Evolutionary conservation across 2,329 filamentous ascomycete genomes (phyloP), one percentile per base, ranked within the genome.

Genomic region (Ophiostoma himal-ulmi): DNA sequence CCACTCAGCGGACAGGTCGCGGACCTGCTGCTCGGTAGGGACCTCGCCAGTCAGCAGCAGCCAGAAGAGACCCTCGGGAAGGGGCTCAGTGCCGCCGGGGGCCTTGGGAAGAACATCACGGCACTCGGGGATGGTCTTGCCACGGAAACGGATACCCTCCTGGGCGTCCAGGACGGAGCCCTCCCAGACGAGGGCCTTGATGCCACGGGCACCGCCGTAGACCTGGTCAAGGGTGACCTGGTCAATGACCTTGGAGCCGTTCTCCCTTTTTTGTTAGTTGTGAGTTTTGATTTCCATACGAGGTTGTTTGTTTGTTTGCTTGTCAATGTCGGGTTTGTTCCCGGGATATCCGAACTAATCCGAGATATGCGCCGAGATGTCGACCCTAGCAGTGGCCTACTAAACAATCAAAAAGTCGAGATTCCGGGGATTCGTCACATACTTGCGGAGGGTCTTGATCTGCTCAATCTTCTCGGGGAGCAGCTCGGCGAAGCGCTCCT

Each of bases 51-150:
- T 99, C 82, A 99, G 83, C 80, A 99, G 92, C 77, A 99, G 91
- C 95, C 95, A 99, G 91, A 99, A 99, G 81, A 99, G 93, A 88
- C 94, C 94, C 88, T 99, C 95, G 73, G 95, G 95, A 71, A 99
- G 90, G 80, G 95, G 95, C 88, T 99, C 94, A 82, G 93, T 88
- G 85, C 95, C 95, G 79, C 95, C 95, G 75, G 94, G 93, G 74
- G 94, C 95, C 87, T 96, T 97, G 82, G 95, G 95, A 72, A 99
- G 93, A 78, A 97, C 85, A 83, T 97, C 85, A 87, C 98, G 95
- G 89, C 94, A 97, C 84, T 99, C 95, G 77, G 95, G 95, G 78
- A 99, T 99, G 76, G 95, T 99, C 88, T 94, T 95, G 85, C 95
- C 95, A 81, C 95, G 91, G 90, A 99, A 99, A 78, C 95, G 92